Evolutionary conservation across 2,329 filamentous ascomycete species (phyloP).

Genomic region (Rhynchosporium graminicola): DNA sequence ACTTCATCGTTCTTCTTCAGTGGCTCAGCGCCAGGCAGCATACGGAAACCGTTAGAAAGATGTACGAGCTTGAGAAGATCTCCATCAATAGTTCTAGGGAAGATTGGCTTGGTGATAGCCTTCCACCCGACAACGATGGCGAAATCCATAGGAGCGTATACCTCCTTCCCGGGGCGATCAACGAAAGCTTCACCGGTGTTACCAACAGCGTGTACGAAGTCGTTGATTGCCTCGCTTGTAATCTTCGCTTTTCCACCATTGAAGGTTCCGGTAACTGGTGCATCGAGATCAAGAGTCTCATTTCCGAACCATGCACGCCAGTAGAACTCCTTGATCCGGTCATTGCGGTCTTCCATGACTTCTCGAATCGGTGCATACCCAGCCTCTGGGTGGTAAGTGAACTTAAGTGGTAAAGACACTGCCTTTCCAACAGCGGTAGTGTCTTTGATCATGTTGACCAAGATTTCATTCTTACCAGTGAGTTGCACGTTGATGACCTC

Average conservation of each 20-base stretch:
- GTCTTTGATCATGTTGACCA: slow-evolving; percentile 89
- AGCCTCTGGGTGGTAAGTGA: slow-evolving; percentile 91
- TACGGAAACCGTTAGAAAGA: slow-evolving; percentile 95
- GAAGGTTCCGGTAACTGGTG: slow-evolving; percentile 82
- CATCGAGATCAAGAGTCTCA: slow-evolving; percentile 80
- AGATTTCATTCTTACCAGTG: slow-evolving; percentile 73
- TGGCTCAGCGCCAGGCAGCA: slow-evolving; percentile 93
- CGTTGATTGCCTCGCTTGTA: slow-evolving; percentile 89
- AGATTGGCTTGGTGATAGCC: slow-evolving; percentile 98
- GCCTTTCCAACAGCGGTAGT: slow-evolving; percentile 82
- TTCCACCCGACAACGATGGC: slow-evolving; percentile 99
- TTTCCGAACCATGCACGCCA: slow-evolving; percentile 97
- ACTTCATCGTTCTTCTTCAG: slow-evolving; percentile 94
- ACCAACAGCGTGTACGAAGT: slow-evolving; percentile 98
- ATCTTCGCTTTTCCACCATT: slow-evolving; percentile 86
- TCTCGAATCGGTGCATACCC: slow-evolving; percentile 98
- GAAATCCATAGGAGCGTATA: slow-evolving; percentile 98
- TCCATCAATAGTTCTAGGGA: slow-evolving; percentile 93
- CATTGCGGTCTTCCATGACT: slow-evolving; percentile 93
- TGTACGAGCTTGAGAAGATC: slow-evolving; percentile 96
- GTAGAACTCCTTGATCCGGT: slow-evolving; percentile 99
- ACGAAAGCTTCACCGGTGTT: slow-evolving; percentile 98
- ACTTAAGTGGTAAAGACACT: slow-evolving; percentile 80
- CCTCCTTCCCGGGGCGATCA: slow-evolving; percentile 88
- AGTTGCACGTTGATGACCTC: slow-evolving; percentile 87